Base-by-base conservation (phyloP, 2,329 filamentous ascomycete species). In the Diaporthe helianthi region DNA sequence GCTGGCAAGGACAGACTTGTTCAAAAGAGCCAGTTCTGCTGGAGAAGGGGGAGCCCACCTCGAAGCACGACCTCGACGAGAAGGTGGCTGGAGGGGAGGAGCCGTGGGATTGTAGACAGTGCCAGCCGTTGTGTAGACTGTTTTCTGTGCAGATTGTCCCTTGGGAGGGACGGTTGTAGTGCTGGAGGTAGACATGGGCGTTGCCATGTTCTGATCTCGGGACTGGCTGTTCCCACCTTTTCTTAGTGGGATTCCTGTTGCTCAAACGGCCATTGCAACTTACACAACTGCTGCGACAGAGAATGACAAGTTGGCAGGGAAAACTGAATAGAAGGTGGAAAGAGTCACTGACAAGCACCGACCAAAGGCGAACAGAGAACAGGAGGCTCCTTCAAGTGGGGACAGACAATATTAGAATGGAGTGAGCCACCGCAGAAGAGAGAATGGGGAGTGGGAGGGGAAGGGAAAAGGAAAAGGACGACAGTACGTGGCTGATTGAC, bases 121-220 rank as follows among this genome's bases (percentile, higher is more conserved):
- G n/a, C 86, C 86, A 26, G 86, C 86, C 9, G 86, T 87, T 19
- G 85, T 87, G 74, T 87, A 88, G 53, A 81, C 83, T 31, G 79
- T 79, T 71, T 81, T 80, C 67, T 74, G 78, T 69, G 70, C 52
- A 22, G 52, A 33, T 36, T 33, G 36, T 55, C 69, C 67, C 54
- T 72, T 29, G 49, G 22, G 51, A 38, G 68, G 66, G 67, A 47
- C 41, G 55, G 70, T 52, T 69, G 52, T 4, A 17, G 69, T 70
- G 63, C 52, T 58, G 54, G 70, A 66, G 60, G 65, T 67, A 72
- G 72, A 72, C 22, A 49, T 69, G 51, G 61, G 52, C 52, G 73
- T 46, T 58, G 52, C 41, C 52, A 58, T 67, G 22, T 58, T 51
- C 22, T 38, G 22, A 22, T 38, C 41, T 15, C 31, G 22, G 15